phyloP scores from a whole-genome alignment of 805 yeast genomes.

The Saccharomycopsis sp. region DNA sequence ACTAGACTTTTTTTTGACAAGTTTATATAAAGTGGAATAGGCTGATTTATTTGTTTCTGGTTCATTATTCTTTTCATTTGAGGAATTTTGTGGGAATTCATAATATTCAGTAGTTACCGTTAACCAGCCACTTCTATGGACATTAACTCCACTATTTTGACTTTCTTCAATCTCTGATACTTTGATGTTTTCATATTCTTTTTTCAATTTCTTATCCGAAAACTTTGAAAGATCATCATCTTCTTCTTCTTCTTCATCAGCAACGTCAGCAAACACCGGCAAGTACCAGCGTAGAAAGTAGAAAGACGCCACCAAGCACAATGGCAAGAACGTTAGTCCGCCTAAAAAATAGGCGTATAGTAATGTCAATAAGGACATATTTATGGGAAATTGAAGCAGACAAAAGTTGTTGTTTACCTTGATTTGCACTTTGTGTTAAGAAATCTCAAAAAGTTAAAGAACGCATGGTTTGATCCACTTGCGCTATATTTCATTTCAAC shows the following conservation, averaged over 20 bases:
- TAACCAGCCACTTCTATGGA: conserved; percentile 66
- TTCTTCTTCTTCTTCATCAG: conserved; percentile 19
- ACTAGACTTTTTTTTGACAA: conserved; percentile 31
- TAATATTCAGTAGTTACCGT: conserved; percentile 75
- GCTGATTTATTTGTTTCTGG: conserved; percentile 36
- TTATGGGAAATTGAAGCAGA: too few relatives aligned
- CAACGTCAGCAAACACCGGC: conserved; percentile 24
- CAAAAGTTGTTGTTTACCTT: background rate
- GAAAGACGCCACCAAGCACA: conserved; percentile 31
- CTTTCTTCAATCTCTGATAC: conserved; percentile 59
- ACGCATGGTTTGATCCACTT: too few relatives aligned
- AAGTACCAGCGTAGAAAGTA: conserved; percentile 28
- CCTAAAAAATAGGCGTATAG: conserved; percentile 55
- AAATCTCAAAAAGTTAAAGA: too few relatives aligned
- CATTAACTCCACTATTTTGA: conserved; percentile 48
- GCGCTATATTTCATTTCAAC: background rate
- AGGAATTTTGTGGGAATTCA: conserved; percentile 26
- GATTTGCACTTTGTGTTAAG: too few relatives aligned
- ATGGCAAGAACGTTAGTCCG: conserved; percentile 72
- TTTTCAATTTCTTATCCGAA: conserved; percentile 18
- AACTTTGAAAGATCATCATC: conserved; percentile 17
- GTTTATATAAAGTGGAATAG: conserved; percentile 47
- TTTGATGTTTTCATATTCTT: conserved; percentile 32
- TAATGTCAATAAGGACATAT: conserved; percentile 22
- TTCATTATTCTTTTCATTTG: conserved; percentile 20